These are phyloP conservation scores for Phytophthora citricola DNA, from an alignment of 352 stramenopile genomes.

Conservation along the genomic window DNA sequence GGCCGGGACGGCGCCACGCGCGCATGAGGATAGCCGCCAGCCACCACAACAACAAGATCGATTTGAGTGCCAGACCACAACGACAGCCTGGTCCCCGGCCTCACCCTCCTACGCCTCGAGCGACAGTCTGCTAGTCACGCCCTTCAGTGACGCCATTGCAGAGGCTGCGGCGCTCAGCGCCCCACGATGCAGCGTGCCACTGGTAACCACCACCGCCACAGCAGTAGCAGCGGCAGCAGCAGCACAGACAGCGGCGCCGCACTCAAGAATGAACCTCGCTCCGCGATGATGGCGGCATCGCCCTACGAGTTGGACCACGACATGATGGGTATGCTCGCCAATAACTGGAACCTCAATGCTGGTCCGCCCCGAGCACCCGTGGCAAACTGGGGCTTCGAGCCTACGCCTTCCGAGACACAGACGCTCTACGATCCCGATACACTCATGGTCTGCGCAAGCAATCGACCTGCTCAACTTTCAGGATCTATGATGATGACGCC, in stretches of 20 bases:
- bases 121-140: conserved; percentile 15
- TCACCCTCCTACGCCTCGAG: conserved; percentile 21
- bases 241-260: not conserved
- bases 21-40: not conserved
- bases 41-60: conserved; percentile 23
- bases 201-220: conserved; percentile 3
- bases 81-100: conserved; percentile 22
- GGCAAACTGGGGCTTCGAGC: conserved; percentile 25
- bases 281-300: conserved; percentile 14
- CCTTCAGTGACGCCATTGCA: conserved; percentile 17
- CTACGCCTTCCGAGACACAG: conserved; percentile 5
- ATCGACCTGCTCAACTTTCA: conserved; percentile 11
- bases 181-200: conserved; percentile 11
- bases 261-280: conserved; percentile 12
- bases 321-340: conserved; percentile 44
- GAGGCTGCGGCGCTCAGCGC: conserved; percentile 15
- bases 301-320: conserved; percentile 35
- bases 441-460: conserved; percentile 3
- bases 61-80: conserved; percentile 16
- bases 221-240: not conserved
- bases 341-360: conserved; percentile 40
- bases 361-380: conserved; percentile 10
- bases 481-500: conserved; percentile 23
- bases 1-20: conserved; percentile 25
- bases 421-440: conserved; percentile 14